Base-by-base conservation (phyloP, 805 yeast genomes). In the Yamadazyma kitorensis region DNA sequence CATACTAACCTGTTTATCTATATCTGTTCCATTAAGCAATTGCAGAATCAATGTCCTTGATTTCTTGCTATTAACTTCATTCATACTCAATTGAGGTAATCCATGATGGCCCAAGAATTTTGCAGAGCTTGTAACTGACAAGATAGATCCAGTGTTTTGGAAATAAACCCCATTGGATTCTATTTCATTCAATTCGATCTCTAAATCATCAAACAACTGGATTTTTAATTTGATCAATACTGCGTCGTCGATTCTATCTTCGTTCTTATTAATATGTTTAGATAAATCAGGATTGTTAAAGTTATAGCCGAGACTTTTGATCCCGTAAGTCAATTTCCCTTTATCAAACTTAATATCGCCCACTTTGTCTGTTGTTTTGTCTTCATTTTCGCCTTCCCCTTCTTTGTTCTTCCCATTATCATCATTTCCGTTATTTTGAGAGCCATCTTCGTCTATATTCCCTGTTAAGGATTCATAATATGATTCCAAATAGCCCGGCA, bases 71-170 rank as follows among this genome's bases (percentile, higher is more conserved):
- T 59, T 54, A 2, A 50, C 44, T 12, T 66, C 68, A 27, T 60
- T 58, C 40, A 73, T 54, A 3, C 70, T 55, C 9, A 79, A 62
- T 48, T 79, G 81, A 8, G 86, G 78, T 21, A 84, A 61, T 1
- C 80, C 82, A 48, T 72, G 71, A n/a, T 68, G 35, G 6, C 87
- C 81, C 33, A 68, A 63, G 52, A 79, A 79, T 52, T 81, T 82
- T 5, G 84, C 85, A 18, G 87, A 72, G 22, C 69, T 63, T 1
- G 87, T 71, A 13, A 74, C 50, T 0, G 80, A 68, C 11, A 84
- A 61, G 4, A 84, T 52, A 33, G 83, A 65, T 0, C 94, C 94
- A 1, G 76, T 59, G 14, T 71, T 68, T 41, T 82, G 80, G 49
- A 81, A 86, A 52, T 82, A 82, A 2, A 80, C 68, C 0, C 88